Conservation (phyloP, 164 flowering plant species). For the Sedum album region DNA sequence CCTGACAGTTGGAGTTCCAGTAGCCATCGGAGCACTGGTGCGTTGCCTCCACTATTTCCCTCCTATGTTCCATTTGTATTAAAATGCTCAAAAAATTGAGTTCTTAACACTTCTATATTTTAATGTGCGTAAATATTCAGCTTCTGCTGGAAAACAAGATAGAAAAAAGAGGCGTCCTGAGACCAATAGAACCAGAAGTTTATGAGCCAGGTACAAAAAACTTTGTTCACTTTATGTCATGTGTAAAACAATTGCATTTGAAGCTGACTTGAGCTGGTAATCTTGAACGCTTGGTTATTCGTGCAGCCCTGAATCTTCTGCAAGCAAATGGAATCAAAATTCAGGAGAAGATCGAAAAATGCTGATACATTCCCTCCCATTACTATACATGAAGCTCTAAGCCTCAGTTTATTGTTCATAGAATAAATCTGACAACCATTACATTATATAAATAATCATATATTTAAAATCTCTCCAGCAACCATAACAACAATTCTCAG, state of each 20-base stretch:
- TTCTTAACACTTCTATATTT: neutral
- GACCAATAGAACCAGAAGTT: conserved; percentile 83
- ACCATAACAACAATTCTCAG: too few relatives aligned
- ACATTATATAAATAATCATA: too few relatives aligned
- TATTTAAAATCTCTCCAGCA: too few relatives aligned
- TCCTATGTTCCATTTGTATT: neutral
- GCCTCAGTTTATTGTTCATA: too few relatives aligned
- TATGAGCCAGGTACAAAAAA: conserved; percentile 85
- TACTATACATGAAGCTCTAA: too few relatives aligned
- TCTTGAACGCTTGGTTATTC: conserved; percentile 11
- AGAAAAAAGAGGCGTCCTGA: conserved; percentile 58
- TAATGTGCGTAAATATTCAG: conserved; percentile 27
- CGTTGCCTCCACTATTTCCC: neutral
- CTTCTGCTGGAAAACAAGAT: conserved; percentile 68
- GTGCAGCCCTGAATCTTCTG: conserved; percentile 67
- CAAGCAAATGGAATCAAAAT: conserved; percentile 65
- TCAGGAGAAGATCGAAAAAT: conserved; percentile 47
- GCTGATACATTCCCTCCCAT: neutral
- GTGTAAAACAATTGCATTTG: neutral
- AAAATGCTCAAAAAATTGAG: neutral
- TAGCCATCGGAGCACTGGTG: conserved; percentile 94
- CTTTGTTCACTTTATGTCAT: neutral
- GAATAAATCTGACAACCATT: too few relatives aligned
- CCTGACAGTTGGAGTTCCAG: conserved; percentile 87
- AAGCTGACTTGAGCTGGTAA: neutral